A percentile compares a stretch with the other conserved stretches of the same genome.
These are phyloP conservation scores for Alternaria sp. DNA, from an alignment of 2,329 filamentous ascomycete genomes.

Conservation along the genomic window DNA sequence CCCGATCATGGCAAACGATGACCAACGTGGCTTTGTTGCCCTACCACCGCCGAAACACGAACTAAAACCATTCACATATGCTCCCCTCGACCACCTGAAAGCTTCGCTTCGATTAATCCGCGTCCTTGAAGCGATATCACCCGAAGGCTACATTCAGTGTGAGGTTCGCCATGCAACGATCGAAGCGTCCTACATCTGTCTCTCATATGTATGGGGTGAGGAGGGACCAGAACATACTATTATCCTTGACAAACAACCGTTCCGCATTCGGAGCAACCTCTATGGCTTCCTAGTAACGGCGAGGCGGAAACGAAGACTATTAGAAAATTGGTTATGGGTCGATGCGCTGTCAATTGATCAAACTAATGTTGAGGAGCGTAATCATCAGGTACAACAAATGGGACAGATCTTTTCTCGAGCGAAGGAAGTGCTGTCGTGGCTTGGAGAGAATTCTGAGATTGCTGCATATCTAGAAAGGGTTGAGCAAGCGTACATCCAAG, in stretches of 20 bases:
- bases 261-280: constrained; percentile 9
- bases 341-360: constrained; percentile 18
- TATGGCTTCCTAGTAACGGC: constrained; percentile 4
- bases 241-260: neutral
- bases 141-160: constrained; percentile 7
- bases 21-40: too few species aligned
- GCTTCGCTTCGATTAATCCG: neutral
- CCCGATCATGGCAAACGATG: too few species aligned
- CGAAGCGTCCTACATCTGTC: constrained; percentile 12
- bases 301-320: neutral
- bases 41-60: too few species aligned
- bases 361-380: neutral
- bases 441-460: neutral
- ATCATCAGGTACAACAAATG: constrained; percentile 4
- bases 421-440: neutral
- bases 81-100: neutral
- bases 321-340: constrained; percentile 1
- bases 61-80: too few species aligned
- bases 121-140: neutral
- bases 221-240: neutral
- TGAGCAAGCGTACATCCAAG: too few species aligned
- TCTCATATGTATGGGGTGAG: constrained; percentile 20
- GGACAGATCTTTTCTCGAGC: neutral
- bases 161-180: constrained; percentile 4
- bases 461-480: neutral